A percentile compares a stretch with the other conserved stretches of the same genome.
phyloP scores from a whole-genome alignment of 1,139 yeast genomes.

The Citeromyces siamensis region DNA sequence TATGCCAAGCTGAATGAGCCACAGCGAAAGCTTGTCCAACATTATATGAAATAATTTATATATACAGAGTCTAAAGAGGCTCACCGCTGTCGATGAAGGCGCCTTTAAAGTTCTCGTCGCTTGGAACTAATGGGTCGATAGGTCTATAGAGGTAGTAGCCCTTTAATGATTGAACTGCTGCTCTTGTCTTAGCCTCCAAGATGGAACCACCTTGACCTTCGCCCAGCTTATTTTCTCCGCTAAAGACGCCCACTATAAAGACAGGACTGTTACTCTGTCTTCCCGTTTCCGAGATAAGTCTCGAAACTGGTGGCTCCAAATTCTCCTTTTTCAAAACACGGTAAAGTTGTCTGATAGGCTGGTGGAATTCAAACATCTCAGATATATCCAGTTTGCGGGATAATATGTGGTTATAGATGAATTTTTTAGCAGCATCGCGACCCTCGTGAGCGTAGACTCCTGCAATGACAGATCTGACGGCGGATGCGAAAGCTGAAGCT shows the following conservation, averaged over 20 bases:
- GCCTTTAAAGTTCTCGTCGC: slow-evolving; percentile 37
- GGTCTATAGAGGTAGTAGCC: slow-evolving; percentile 90
- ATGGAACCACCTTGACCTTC: slow-evolving; percentile 94
- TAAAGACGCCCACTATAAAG: slow-evolving; percentile 83
- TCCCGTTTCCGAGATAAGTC: slow-evolving; percentile 90
- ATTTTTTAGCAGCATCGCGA: slow-evolving; percentile 44
- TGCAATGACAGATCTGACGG: slow-evolving; percentile 63
- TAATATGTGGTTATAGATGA: slow-evolving; percentile 61
- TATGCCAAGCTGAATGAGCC: slow-evolving; percentile 12
- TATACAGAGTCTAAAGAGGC: slow-evolving; percentile 18
- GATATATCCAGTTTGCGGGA: slow-evolving; percentile 69
- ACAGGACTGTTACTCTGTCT: slow-evolving; percentile 76
- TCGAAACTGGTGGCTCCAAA: slow-evolving; percentile 64
- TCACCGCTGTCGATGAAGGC: slow-evolving; percentile 42
- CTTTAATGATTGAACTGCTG: slow-evolving; percentile 83
- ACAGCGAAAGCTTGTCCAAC: slow-evolving; percentile 13
- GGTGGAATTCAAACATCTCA: slow-evolving; percentile 64
- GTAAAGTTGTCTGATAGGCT: slow-evolving; percentile 79
- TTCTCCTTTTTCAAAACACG: slow-evolving; percentile 69
- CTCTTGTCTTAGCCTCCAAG: slow-evolving; percentile 85
- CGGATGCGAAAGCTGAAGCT: slow-evolving; percentile 26
- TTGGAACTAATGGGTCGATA: slow-evolving; percentile 43
- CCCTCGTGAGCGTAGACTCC: slow-evolving; percentile 60
- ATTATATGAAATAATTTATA: slow-evolving; percentile 9
- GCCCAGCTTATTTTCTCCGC: slow-evolving; percentile 75